These are phyloP conservation scores for Ampelomyces quisqualis DNA, from an alignment of 2,329 filamentous ascomycete genomes.

Conservation along the genomic window DNA sequence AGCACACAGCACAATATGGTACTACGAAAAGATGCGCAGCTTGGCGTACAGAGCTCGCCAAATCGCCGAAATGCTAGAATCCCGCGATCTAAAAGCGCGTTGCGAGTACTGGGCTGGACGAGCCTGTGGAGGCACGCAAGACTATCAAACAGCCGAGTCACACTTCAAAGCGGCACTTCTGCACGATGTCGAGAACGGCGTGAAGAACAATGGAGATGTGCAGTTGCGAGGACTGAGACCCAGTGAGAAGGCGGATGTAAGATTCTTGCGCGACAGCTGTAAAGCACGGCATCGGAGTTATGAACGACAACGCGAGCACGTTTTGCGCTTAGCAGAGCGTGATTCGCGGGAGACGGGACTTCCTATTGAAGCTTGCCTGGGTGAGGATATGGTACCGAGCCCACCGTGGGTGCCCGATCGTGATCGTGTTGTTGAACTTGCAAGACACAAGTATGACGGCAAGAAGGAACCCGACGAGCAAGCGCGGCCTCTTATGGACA, in stretches of 20 bases:
- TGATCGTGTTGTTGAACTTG: slow-evolving; percentile 1
- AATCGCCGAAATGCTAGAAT: slow-evolving; percentile 11
- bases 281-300: neutral
- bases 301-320: neutral
- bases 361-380: neutral
- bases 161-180: slow-evolving; percentile 13
- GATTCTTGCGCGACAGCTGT: slow-evolving; percentile 6
- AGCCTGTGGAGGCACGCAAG: slow-evolving; percentile 10
- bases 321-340: no score
- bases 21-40: slow-evolving; percentile 4
- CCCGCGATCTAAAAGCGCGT: slow-evolving; percentile 14
- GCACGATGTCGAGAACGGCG: slow-evolving; percentile 5
- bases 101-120: slow-evolving; percentile 24
- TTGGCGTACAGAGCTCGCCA: slow-evolving; percentile 9
- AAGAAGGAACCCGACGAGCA: neutral
- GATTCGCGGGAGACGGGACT: neutral
- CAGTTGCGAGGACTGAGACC: slow-evolving; percentile 2
- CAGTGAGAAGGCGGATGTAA: slow-evolving; percentile 10
- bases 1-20: neutral
- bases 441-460: no score
- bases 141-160: slow-evolving; percentile 8
- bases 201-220: neutral
- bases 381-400: neutral
- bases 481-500: neutral
- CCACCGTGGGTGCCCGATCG: slow-evolving; percentile 4